Conservation (phyloP, 2,329 filamentous ascomycete species). For the Arthrobotrys iridis region DNA sequence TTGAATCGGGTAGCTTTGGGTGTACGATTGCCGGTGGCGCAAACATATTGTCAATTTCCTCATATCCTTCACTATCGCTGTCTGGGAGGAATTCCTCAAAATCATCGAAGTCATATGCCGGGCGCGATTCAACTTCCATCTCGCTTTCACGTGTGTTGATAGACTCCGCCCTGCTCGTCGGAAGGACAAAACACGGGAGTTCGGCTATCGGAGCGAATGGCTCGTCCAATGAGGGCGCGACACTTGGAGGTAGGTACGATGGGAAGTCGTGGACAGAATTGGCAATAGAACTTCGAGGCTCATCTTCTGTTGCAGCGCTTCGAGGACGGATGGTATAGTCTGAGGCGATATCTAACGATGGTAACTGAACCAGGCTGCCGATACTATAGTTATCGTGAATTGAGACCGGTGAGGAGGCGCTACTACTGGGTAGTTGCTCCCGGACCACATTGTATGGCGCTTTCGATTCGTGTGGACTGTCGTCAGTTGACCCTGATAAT, state of each 20-base stretch:
- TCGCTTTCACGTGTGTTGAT: constrained; percentile 1
- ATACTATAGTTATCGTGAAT: neutral
- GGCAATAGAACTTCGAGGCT: too few species aligned
- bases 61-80: constrained; percentile 31
- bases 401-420: neutral
- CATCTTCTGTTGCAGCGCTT: neutral
- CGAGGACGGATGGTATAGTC: neutral
- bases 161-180: constrained; percentile 27
- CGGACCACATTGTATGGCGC: neutral
- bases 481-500: too few species aligned
- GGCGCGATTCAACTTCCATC: constrained; percentile 37
- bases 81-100: constrained; percentile 34
- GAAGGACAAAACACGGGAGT: neutral
- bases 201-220: neutral
- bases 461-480: too few species aligned
- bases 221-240: constrained; percentile 16
- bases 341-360: neutral
- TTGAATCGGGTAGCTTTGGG: constrained; percentile 21
- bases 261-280: too few species aligned
- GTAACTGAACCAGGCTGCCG: neutral
- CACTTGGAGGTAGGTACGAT: constrained; percentile 1
- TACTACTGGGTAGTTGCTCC: neutral
- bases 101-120: constrained; percentile 44
- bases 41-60: constrained; percentile 44
- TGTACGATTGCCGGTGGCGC: neutral